phyloP scores from a whole-genome alignment of 176 grass and related monocot species.

The Raddia distichophylla region DNA sequence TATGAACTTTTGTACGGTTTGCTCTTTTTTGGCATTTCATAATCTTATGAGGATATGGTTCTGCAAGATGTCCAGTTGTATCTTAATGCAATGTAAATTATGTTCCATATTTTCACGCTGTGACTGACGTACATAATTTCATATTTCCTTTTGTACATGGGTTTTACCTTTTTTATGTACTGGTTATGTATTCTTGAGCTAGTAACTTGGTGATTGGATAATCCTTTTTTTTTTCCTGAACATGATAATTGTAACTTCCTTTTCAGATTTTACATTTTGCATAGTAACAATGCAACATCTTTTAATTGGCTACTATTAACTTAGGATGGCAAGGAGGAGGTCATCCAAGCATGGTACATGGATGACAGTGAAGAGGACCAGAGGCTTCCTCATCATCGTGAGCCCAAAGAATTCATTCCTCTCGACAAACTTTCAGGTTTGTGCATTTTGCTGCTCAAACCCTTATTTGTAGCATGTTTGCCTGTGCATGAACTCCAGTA shows the following conservation, averaged over 20 bases:
- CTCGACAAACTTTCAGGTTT: slow-evolving; percentile 76
- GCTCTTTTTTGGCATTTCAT: not conserved
- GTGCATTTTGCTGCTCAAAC: slow-evolving; percentile 7
- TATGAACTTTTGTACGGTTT: not conserved
- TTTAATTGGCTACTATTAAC: slow-evolving; percentile 30
- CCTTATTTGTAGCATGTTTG: not conserved
- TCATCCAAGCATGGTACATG: slow-evolving; percentile 93
- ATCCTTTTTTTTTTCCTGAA: not conserved
- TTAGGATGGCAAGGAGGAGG: slow-evolving; percentile 92
- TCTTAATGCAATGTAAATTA: not conserved
- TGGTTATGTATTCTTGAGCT: not conserved
- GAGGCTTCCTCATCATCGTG: slow-evolving; percentile 83
- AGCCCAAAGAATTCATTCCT: slow-evolving; percentile 82
- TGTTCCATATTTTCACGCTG: not conserved
- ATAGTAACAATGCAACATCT: not conserved
- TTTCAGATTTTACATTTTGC: not conserved
- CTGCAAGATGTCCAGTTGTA: not conserved
- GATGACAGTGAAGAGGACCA: slow-evolving; percentile 82
- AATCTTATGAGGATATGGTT: not conserved
- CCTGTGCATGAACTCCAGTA: not conserved
- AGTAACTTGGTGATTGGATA: not conserved
- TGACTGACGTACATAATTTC: not conserved
- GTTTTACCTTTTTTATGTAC: not conserved
- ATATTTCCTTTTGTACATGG: not conserved
- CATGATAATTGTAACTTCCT: slow-evolving; percentile 3